Conservation (phyloP, 2,329 filamentous ascomycete genomes). For the Orbilia brochopaga region DNA sequence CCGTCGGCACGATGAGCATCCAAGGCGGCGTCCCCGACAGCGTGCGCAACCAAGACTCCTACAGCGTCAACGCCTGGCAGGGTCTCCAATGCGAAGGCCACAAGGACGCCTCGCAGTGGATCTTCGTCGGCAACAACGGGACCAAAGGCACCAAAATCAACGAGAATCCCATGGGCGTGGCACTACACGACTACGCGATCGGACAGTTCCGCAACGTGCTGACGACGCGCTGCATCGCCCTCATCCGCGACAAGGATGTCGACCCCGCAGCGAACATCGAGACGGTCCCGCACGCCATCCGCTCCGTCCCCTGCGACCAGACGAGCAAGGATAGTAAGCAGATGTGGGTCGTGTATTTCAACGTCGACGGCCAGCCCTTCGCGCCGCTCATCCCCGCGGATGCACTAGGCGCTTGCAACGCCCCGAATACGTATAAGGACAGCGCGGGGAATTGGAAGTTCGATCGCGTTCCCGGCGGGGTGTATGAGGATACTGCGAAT, state of each 20-base stretch:
- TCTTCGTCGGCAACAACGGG: conserved; percentile 20
- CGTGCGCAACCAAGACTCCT: conserved; percentile 9
- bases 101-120: not conserved
- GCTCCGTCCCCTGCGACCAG: conserved; percentile 20
- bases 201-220: conserved; percentile 22
- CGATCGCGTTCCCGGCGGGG: conserved; percentile 12
- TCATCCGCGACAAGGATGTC: conserved; percentile 1
- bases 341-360: conserved; percentile 35
- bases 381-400: conserved; percentile 22
- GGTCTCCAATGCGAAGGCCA: conserved; percentile 19
- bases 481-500: conserved; percentile 11
- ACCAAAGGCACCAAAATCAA: conserved; percentile 18
- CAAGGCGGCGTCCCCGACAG: not conserved
- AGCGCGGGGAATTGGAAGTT: not conserved
- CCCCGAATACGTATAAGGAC: not conserved
- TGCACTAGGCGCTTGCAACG: conserved; percentile 11
- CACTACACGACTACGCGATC: conserved; percentile 23
- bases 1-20: conserved; percentile 3
- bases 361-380: conserved; percentile 17
- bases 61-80: conserved; percentile 15
- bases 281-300: not conserved
- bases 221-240: conserved; percentile 19
- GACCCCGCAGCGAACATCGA: conserved; percentile 13
- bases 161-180: conserved; percentile 5
- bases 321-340: conserved; percentile 12